Base-by-base conservation (phyloP, 129 eudicot genomes). In the Scalesia atractyloides region DNA sequence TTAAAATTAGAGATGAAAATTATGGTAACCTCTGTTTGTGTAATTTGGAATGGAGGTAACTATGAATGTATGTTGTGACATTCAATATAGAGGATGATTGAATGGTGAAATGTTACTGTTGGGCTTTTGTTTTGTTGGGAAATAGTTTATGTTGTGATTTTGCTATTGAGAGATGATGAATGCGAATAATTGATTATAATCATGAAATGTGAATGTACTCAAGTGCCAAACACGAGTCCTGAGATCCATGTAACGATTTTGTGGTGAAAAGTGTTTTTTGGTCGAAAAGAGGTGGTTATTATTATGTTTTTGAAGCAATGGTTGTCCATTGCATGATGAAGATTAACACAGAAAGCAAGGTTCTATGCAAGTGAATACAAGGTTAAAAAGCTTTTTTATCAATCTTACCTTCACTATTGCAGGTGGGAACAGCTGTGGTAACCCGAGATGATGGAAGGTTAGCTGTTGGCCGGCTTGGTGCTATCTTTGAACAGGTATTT, bases 341-440 rank as follows among this genome's bases (percentile, higher is more conserved):
- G 9, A 39, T 78, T 78, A 52, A 52, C 39, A 26, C 43, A 14
- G 17, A 44, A 63, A 76, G 51, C 34, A 18, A 11, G 51, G 5
- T 65, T 33, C 68, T 20, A 65, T 57, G 69, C 4, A 59, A 69
- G 77, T 33, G 44, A 66, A 47, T 58, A 20, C 34, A 5, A 22
- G 36, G 56, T 41, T 48, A 37, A 20, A 16, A 22, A 63, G 22
- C 24, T 19, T 22, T 44, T 66, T 72, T 9, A 39, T 67, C n/a
- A 14, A 34, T 13, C 53, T 18, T 49, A 10, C 39, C 17, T 48
- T 36, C 47, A 49, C 48, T 16, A 37, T 68, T 70, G 24, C 50
- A 89, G 98, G 94, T 93, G 11, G 98, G 98, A 51, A 93, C 96
- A 1, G 98, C 98, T 17, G 98, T 93, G 71, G 98, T 93, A 60